phyloP scores from a whole-genome alignment of 1,284 basidiomycete species.

The Ganoderma leucocontextum region DNA sequence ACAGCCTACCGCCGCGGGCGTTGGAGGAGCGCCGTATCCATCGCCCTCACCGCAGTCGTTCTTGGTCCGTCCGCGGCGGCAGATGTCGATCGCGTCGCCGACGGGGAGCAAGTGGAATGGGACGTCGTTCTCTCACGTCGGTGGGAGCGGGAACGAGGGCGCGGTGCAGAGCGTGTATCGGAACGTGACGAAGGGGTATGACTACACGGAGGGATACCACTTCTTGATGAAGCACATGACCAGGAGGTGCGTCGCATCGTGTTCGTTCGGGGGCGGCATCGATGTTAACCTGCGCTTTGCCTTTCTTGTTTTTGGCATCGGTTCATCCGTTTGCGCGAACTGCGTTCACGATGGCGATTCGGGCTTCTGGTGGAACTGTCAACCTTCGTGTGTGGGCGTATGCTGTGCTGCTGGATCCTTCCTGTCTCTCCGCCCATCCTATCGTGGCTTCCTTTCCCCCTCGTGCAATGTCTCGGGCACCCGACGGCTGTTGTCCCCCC shows the following conservation, averaged over 20 bases:
- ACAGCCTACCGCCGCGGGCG: neutral
- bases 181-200: slow-evolving; percentile 82
- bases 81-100: slow-evolving; percentile 26
- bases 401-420: slow-evolving; percentile 5
- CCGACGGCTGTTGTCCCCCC: neutral
- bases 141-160: slow-evolving; percentile 26
- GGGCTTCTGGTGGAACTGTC: neutral
- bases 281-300: slow-evolving; percentile 3
- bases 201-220: slow-evolving; percentile 95
- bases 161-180: slow-evolving; percentile 73
- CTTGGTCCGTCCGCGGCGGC: slow-evolving; percentile 26
- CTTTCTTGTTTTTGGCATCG: neutral
- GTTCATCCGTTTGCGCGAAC: neutral
- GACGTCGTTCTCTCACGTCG: slow-evolving; percentile 30
- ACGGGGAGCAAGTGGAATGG: slow-evolving; percentile 32
- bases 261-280: slow-evolving; percentile 19
- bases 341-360: neutral
- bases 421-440: neutral
- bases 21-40: slow-evolving; percentile 9
- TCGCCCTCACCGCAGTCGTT: slow-evolving; percentile 27
- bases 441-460: neutral
- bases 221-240: slow-evolving; percentile 93
- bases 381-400: slow-evolving; percentile 16
- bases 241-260: slow-evolving; percentile 67
- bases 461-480: neutral